Percentiles rank a stretch among this genome's conserved stretches.
These are phyloP conservation scores for Phytophthora fragariae DNA, from an alignment of 352 stramenopile genomes.

Conservation along the genomic window DNA sequence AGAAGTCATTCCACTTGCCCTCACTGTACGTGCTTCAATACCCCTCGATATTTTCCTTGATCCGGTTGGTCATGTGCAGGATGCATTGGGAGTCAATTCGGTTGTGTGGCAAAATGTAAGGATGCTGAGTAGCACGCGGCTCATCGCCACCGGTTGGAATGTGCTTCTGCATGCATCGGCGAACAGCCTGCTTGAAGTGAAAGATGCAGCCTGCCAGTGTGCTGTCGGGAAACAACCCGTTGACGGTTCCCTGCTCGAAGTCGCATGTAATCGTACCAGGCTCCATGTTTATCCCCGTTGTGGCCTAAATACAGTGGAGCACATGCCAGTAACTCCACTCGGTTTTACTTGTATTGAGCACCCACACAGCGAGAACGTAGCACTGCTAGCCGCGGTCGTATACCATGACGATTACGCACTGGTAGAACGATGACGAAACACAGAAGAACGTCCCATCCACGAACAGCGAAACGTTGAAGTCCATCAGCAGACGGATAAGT, in stretches of 20 bases:
- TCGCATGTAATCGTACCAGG: too few species aligned
- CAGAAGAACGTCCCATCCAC: background rate
- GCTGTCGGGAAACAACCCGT: too few species aligned
- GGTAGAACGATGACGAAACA: too few species aligned
- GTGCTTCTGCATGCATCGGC: background rate
- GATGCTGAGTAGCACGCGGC: background rate
- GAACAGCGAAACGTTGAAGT: background rate
- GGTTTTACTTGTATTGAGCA: too few species aligned
- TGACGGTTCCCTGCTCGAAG: too few species aligned
- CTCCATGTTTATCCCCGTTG: too few species aligned
- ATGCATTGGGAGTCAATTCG: background rate
- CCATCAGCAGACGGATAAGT: background rate
- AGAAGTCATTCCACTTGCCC: background rate
- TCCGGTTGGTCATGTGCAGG: background rate
- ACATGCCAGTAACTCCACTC: too few species aligned
- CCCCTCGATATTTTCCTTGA: background rate
- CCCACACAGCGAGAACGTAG: too few species aligned
- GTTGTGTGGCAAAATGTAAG: background rate
- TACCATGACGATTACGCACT: background rate
- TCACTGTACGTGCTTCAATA: background rate
- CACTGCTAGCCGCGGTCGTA: background rate
- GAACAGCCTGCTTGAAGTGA: too few species aligned
- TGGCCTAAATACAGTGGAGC: too few species aligned
- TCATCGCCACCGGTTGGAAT: background rate
- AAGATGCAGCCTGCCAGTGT: too few species aligned